Evolutionary conservation across 1,284 basidiomycete genomes (phyloP).

Genomic region (Wallemia ichthyophaga): DNA sequence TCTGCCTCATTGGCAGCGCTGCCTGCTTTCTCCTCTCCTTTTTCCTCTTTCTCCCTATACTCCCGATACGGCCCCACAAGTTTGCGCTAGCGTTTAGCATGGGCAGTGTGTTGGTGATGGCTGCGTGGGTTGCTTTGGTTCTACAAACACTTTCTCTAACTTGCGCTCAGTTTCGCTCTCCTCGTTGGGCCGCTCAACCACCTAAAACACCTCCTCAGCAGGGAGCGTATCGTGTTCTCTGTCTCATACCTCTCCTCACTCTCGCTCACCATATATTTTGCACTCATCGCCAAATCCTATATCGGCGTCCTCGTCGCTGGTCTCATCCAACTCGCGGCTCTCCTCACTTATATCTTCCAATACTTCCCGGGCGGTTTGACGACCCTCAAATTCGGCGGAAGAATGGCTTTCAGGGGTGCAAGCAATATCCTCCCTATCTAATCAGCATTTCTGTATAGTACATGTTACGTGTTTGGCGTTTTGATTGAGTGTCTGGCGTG

Average conservation of each 20-base stretch:
- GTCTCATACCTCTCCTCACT: constrained; percentile 49
- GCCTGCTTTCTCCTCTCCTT: constrained; percentile 45
- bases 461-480: too few species aligned
- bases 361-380: constrained; percentile 24
- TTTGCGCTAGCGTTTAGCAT: constrained; percentile 67
- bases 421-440: neutral
- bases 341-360: constrained; percentile 56
- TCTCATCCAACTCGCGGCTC: constrained; percentile 46
- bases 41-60: constrained; percentile 24
- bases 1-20: constrained; percentile 58
- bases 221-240: constrained; percentile 66
- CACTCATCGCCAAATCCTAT: constrained; percentile 55
- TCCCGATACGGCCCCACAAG: constrained; percentile 57
- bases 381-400: neutral
- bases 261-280: constrained; percentile 58
- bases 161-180: constrained; percentile 36
- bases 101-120: constrained; percentile 59
- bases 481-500: too few species aligned
- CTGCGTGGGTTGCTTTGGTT: constrained; percentile 26
- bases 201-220: constrained; percentile 53
- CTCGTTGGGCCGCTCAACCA: constrained; percentile 59
- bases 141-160: neutral
- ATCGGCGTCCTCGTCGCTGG: constrained; percentile 52
- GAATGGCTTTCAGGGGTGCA: neutral
- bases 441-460: too few species aligned